Percentiles rank a stretch among this genome's conserved stretches.
Evolutionary conservation across 2,329 filamentous ascomycete genomes (phyloP).

Genomic region (Colletotrichum cuscutae): DNA sequence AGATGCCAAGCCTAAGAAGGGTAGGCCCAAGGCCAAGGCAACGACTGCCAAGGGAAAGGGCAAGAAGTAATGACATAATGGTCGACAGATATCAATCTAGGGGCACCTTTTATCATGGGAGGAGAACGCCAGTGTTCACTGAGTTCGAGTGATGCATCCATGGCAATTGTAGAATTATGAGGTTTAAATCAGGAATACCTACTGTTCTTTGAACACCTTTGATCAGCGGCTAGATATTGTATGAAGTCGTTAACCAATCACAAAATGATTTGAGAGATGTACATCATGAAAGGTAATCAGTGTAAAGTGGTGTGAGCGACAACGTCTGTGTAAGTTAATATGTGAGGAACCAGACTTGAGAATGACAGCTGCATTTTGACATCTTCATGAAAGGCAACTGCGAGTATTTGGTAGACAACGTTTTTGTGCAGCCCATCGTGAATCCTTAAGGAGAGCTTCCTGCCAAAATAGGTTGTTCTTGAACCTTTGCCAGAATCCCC

Average conservation of each 20-base stretch:
- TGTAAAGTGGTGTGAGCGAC: neutral
- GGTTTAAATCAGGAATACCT: neutral
- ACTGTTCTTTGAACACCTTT: neutral
- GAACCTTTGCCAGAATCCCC: neutral
- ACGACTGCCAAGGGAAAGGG: constrained; percentile 57
- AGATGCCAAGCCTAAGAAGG: constrained; percentile 66
- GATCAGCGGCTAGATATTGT: neutral
- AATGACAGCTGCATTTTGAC: neutral
- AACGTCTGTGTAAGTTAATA: neutral
- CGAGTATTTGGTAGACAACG: neutral
- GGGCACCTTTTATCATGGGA: neutral
- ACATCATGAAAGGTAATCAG: neutral
- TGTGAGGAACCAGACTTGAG: neutral
- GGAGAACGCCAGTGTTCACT: neutral
- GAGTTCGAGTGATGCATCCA: neutral
- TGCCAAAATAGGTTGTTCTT: neutral
- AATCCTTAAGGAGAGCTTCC: neutral
- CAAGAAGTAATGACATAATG: constrained; percentile 47
- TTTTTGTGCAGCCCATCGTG: neutral
- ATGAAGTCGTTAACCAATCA: neutral
- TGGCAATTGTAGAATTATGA: neutral
- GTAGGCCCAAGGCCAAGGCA: constrained; percentile 52
- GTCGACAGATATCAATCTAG: neutral
- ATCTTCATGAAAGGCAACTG: neutral
- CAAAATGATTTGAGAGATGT: neutral